Evolutionary conservation across 2,329 filamentous ascomycete species (phyloP), one percentile per base, ranked within the genome.

Genomic region (Fusarium begoniae): DNA sequence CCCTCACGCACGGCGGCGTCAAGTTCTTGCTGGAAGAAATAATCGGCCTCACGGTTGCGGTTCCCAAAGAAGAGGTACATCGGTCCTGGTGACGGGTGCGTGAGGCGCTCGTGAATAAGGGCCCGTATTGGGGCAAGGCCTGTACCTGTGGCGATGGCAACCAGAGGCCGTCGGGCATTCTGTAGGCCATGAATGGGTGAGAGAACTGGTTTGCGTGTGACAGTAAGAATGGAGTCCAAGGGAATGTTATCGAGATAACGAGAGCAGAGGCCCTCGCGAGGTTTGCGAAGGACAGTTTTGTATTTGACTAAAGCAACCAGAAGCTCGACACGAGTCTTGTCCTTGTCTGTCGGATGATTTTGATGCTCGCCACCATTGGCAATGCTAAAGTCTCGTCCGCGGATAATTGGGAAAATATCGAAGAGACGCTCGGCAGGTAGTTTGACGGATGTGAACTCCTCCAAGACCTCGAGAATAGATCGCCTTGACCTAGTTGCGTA

Each of bases 321-420:
- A 8, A 98, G 86, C 62, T 97, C 92, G 28, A 97, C 85, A 20
- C 84, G 83, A 3, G 88, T 88, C 11, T 79, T 75, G 12, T 74
- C 63, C 45, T 66, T 57, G 26, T 73, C 59, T 47, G 55, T 67
- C 26, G 73, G 73, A 43, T 81, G 76, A 17, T 77, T 79, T 74
- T 84, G 80, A 14, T 83, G 78, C 5, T 70, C 69, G 11, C 91
- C 91, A 12, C 93, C 92, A 72, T 93, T 96, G 40, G 94, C 94
- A 69, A 98, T 95, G 81, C 95, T 98, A 80, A 98, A 99, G 77
- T 97, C 93, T 11, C 96, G 89, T n/a, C 92, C 93, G n/a, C 94
- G 91, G 53, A 98, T 92, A 8, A 91, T 78, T 0, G 96, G 96
- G 62, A 99, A 91, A 22, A 95, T 87, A 61, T 92, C 90, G 15